Evolutionary conservation across 345 rosid genomes (phyloP).

Genomic region (Rhodamnia argentea): DNA sequence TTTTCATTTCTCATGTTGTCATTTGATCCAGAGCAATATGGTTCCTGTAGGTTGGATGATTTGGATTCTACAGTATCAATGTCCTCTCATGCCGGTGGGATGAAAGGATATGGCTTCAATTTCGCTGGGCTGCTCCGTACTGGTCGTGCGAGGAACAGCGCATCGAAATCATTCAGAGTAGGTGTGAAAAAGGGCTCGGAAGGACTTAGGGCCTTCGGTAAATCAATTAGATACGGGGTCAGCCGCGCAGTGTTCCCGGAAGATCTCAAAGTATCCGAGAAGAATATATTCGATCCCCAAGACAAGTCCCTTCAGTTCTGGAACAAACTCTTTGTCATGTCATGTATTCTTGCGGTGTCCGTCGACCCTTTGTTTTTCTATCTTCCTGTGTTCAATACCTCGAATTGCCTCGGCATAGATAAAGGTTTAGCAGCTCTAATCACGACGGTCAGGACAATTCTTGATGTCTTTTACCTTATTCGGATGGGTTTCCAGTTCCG

Average conservation of each 20-base stretch:
- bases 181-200: slow-evolving; percentile 56
- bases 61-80: slow-evolving; percentile 48
- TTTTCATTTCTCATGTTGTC: neutral
- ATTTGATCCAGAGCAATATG: neutral
- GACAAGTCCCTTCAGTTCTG: slow-evolving; percentile 66
- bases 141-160: slow-evolving; percentile 22
- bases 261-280: slow-evolving; percentile 65
- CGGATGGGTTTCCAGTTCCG: slow-evolving; percentile 76
- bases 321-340: slow-evolving; percentile 68
- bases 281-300: slow-evolving; percentile 66
- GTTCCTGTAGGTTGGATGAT: slow-evolving; percentile 55
- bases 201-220: slow-evolving; percentile 46
- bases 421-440: slow-evolving; percentile 44
- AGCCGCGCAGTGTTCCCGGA: slow-evolving; percentile 65
- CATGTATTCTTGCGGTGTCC: slow-evolving; percentile 69
- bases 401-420: slow-evolving; percentile 55
- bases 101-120: slow-evolving; percentile 29
- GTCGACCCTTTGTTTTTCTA: slow-evolving; percentile 78
- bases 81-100: slow-evolving; percentile 21
- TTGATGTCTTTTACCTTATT: slow-evolving; percentile 53
- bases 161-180: slow-evolving; percentile 40
- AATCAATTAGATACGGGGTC: slow-evolving; percentile 37
- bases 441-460: slow-evolving; percentile 40
- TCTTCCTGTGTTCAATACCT: slow-evolving; percentile 53
- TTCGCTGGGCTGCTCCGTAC: slow-evolving; percentile 17